Conservation (phyloP, 305 asterid genomes). For the Striga hermonthica region DNA sequence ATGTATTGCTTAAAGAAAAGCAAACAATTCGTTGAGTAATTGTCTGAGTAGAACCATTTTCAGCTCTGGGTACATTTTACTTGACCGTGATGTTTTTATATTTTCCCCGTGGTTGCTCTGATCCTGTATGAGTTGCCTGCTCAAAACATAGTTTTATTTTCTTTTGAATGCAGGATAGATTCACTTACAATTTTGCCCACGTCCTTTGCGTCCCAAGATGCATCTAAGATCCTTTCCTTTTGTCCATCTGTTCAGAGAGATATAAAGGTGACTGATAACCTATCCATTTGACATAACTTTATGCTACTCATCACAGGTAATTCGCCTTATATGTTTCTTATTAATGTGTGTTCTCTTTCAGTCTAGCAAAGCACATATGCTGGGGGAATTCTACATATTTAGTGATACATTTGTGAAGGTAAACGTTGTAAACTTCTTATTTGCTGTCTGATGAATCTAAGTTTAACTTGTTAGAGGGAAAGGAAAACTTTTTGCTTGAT, state of each 20-base stretch:
- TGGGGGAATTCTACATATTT: conserved; percentile 84
- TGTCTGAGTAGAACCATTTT: neutral
- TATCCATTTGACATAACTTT: conserved; percentile 13
- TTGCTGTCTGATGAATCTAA: conserved; percentile 22
- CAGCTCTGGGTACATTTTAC: neutral
- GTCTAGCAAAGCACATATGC: conserved; percentile 69
- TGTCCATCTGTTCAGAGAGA: conserved; percentile 81
- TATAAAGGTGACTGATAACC: conserved; percentile 54
- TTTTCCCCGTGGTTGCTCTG: conserved; percentile 17
- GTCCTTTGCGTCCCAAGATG: conserved; percentile 80
- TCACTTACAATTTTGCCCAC: conserved; percentile 81
- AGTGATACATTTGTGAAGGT: conserved; percentile 83
- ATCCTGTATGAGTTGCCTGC: conserved; percentile 17
- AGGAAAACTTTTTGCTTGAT: neutral
- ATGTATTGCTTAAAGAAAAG: neutral
- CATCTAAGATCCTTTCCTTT: conserved; percentile 73
- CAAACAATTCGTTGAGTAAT: neutral
- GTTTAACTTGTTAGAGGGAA: conserved; percentile 12
- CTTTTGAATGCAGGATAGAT: conserved; percentile 64
- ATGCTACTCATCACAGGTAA: conserved; percentile 27
- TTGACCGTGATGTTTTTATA: neutral
- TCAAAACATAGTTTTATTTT: conserved; percentile 20
- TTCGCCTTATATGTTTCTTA: conserved; percentile 27
- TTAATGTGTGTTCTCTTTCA: conserved; percentile 38
- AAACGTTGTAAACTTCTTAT: conserved; percentile 29